Base-by-base conservation (phyloP, 139 green algal species). In the Tetradesmus obliquus region DNA sequence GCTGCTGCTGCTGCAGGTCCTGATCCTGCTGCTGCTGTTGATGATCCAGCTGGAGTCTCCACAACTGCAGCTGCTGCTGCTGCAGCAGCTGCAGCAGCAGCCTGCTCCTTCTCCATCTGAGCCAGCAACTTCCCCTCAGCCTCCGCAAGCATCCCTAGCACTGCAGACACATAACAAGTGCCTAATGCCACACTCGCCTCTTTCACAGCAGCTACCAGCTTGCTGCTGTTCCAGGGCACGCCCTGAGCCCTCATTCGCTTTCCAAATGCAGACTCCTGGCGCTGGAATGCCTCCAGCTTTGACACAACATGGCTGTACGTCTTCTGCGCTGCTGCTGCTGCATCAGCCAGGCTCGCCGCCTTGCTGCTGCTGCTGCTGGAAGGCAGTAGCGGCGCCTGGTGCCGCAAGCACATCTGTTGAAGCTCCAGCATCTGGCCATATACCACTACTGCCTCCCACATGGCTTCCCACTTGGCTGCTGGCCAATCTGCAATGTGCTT, bases 381-480 rank as follows among this genome's bases (percentile, higher is more conserved):
- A n/a, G 85, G 3, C 32, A n/a, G 79, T 9, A 84, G 79, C 5
- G 74, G 24, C 15, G n/a, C 74, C 74, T 82, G 22, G 19, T 51
- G 74, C 20, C 20, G 10, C 17, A 51, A 7, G 24, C 87, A 91
- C 55, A 82, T 51, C 55, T 91, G 55, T 79, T 86, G 72, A 13
- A 91, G 58, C 12, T 86, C 88, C 2, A 20, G 51, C 7, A 91
- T 15, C 58, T 86, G 79, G 12, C 88, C 6, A 22, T 91, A 71
- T 32, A 86, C 57, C 19, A 86, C 88, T 9, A 71, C 74, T 13
- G 55, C 88, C 55, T 91, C 88, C 79, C 88, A 86, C 32, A 91
- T 53, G 19, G 88, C 88, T 10, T 91, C 88, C 88, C 88, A 91
- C 45, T 91, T 91, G 3, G 55, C 74, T 55, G 24, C 88, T 32